These are phyloP conservation scores for barley (Hordeum vulgare) DNA, from an alignment of 176 grass and related monocot genomes.

Conservation along the genomic window DNA sequence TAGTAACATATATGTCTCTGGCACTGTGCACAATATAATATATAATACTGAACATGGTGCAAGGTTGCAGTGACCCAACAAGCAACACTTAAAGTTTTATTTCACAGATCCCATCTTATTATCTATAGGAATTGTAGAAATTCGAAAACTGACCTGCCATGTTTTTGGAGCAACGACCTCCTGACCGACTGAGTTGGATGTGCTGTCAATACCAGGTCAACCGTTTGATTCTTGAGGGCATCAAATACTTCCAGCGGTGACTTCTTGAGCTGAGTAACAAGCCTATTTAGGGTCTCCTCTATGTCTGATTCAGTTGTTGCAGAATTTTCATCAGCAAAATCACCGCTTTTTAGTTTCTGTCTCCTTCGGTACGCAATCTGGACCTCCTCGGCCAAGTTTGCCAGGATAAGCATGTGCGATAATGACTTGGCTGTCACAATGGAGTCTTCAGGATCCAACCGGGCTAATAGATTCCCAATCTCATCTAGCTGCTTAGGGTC, in stretches of 20 bases:
- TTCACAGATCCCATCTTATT: not conserved
- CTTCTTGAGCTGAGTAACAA: conserved; percentile 64
- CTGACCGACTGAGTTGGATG: conserved; percentile 94
- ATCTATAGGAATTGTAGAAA: conserved; percentile 3
- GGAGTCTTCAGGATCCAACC: conserved; percentile 75
- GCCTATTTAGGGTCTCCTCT: conserved; percentile 80
- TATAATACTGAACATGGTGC: not conserved
- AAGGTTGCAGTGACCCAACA: not conserved
- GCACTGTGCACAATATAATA: not conserved
- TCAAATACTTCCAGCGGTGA: conserved; percentile 76
- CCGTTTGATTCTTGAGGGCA: conserved; percentile 81
- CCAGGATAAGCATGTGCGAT: conserved; percentile 94
- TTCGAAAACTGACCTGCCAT: conserved; percentile 63
- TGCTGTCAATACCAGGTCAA: conserved; percentile 89
- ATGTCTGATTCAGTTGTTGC: conserved; percentile 87
- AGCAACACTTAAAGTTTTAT: not conserved
- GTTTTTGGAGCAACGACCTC: conserved; percentile 88
- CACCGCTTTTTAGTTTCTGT: conserved; percentile 83
- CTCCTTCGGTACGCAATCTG: conserved; percentile 86
- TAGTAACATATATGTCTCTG: not conserved
- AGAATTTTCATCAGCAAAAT: conserved; percentile 88
- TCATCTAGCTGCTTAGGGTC: conserved; percentile 66
- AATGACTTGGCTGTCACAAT: conserved; percentile 81
- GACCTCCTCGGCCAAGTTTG: conserved; percentile 93
- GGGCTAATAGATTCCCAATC: conserved; percentile 61